Evolutionary conservation across 306 rosid genomes (phyloP).

Genomic region (Acmispon strigosus): DNA sequence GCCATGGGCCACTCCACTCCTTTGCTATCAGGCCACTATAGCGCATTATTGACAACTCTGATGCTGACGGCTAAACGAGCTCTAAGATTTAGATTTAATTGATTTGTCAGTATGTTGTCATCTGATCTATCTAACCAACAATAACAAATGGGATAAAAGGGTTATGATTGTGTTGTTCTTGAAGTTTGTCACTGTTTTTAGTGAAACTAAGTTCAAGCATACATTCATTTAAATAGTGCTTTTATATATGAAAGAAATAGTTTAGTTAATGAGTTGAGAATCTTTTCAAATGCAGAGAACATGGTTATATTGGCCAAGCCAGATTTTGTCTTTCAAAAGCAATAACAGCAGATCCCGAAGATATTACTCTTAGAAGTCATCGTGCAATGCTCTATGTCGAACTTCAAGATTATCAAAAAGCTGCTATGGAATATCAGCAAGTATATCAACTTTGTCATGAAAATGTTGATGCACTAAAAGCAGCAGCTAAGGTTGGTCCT

Average conservation of each 20-base stretch:
- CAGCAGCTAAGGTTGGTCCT: conserved; percentile 53
- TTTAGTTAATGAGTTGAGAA: conserved; percentile 6
- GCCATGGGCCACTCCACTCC: no score
- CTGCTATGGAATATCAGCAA: conserved; percentile 68
- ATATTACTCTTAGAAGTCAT: conserved; percentile 37
- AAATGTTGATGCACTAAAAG: conserved; percentile 67
- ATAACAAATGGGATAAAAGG: no score
- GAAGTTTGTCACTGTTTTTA: no score
- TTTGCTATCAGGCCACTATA: no score
- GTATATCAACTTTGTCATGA: conserved; percentile 50
- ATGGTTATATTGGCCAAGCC: conserved; percentile 56
- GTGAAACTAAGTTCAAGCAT: no score
- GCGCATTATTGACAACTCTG: no score
- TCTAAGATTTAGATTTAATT: no score
- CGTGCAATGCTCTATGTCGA: conserved; percentile 66
- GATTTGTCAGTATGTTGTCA: no score
- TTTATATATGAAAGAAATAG: conserved; percentile 1
- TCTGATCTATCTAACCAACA: no score
- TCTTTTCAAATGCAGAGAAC: conserved; percentile 41
- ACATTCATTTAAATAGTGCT: background rate
- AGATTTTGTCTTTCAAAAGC: conserved; percentile 74
- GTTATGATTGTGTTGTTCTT: no score
- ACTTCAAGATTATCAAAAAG: conserved; percentile 68
- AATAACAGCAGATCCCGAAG: conserved; percentile 71
- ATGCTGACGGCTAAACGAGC: no score